Conservation (phyloP, 768 basidiomycete species). For the Udeniomyces megalosporus region DNA sequence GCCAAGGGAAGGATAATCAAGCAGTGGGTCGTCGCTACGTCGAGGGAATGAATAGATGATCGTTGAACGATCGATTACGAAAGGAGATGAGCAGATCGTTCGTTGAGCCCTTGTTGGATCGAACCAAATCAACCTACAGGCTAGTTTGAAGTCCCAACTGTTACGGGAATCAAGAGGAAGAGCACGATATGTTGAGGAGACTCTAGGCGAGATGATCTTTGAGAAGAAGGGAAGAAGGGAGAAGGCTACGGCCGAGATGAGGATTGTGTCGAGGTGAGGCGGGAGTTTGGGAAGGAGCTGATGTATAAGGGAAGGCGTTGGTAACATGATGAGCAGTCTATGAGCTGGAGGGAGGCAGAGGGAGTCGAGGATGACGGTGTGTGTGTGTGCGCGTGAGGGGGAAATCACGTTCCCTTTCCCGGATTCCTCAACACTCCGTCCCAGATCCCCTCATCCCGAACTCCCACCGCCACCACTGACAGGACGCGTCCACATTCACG, state of each 20-base stretch:
- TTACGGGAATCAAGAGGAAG: background rate
- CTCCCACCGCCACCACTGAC: no score
- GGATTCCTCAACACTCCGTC: background rate
- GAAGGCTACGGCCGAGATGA: background rate
- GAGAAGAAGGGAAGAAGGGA: background rate
- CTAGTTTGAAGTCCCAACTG: background rate
- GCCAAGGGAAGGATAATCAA: constrained; percentile 1
- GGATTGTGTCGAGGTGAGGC: background rate
- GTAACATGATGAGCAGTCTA: background rate
- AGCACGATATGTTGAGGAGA: background rate
- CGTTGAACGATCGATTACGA: background rate
- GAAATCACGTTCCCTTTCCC: background rate
- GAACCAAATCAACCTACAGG: background rate
- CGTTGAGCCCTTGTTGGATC: no score
- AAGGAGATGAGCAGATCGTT: no score
- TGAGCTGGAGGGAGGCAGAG: background rate
- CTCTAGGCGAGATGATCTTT: background rate
- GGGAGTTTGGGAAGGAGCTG: constrained; percentile 2
- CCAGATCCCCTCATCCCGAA: no score
- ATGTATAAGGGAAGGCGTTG: background rate
- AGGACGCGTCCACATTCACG: no score
- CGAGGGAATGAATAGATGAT: background rate
- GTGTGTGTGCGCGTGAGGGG: background rate
- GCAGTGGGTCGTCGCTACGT: background rate
- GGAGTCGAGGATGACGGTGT: no score